phyloP scores from a whole-genome alignment of 1,284 basidiomycete species.

The Takashimella tepidaria region DNA sequence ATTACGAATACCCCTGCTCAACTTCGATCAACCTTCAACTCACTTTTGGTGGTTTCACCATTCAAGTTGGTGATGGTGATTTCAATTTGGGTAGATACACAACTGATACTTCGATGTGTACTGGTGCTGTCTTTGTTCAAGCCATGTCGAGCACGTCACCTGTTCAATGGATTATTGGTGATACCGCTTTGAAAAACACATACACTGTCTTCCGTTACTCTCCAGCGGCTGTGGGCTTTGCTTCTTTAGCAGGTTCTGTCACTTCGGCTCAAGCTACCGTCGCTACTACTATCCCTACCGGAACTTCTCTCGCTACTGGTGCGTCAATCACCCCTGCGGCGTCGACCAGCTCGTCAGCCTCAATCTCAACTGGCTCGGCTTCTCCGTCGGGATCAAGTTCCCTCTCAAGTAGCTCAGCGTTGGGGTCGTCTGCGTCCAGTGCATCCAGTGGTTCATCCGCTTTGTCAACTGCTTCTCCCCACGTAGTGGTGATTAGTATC shows the following conservation, averaged over 20 bases:
- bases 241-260: slow-evolving; percentile 44
- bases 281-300: background rate
- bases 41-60: slow-evolving; percentile 63
- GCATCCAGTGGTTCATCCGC: background rate
- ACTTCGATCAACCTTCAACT: slow-evolving; percentile 62
- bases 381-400: background rate
- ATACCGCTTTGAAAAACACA: slow-evolving; percentile 67
- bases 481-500: background rate
- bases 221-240: slow-evolving; percentile 77
- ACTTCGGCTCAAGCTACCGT: background rate
- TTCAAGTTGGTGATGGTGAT: slow-evolving; percentile 65
- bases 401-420: background rate
- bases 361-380: background rate
- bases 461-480: background rate
- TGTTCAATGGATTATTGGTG: slow-evolving; percentile 48
- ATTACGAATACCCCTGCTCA: slow-evolving; percentile 68
- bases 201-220: slow-evolving; percentile 76
- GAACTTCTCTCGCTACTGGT: background rate
- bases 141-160: slow-evolving; percentile 30
- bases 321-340: background rate
- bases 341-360: too few relatives aligned
- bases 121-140: slow-evolving; percentile 47
- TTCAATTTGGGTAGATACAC: slow-evolving; percentile 60
- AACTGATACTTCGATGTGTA: slow-evolving; percentile 44
- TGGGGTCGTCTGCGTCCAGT: too few relatives aligned